These are phyloP conservation scores for Fraxinus platypoda DNA, from an alignment of 305 asterid genomes.

Conservation along the genomic window DNA sequence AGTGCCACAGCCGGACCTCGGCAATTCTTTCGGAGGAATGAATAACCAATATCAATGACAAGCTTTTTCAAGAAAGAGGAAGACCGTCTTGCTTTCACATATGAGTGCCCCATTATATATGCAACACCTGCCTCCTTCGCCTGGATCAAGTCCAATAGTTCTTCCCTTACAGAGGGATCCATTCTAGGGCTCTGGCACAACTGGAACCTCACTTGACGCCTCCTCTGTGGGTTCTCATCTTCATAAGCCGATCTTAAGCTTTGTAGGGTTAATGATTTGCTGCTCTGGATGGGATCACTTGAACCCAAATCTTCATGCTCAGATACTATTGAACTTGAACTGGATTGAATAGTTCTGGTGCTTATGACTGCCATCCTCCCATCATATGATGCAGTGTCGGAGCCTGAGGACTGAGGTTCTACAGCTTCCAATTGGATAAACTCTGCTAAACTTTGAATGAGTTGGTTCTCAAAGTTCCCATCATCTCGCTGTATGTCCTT, in stretches of 20 bases:
- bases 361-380: slow-evolving; percentile 97
- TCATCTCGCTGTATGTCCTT: slow-evolving; percentile 89
- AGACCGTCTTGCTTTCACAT: slow-evolving; percentile 78
- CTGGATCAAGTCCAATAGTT: slow-evolving; percentile 73
- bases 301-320: slow-evolving; percentile 43
- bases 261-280: slow-evolving; percentile 70
- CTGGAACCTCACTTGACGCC: slow-evolving; percentile 71
- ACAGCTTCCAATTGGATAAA: slow-evolving; percentile 94
- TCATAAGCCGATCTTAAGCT: slow-evolving; percentile 73
- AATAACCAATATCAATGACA: slow-evolving; percentile 80
- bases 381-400: slow-evolving; percentile 69
- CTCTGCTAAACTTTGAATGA: slow-evolving; percentile 89
- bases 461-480: slow-evolving; percentile 71
- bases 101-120: slow-evolving; percentile 91
- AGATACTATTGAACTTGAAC: slow-evolving; percentile 46
- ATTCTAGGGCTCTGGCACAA: slow-evolving; percentile 59
- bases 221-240: slow-evolving; percentile 79
- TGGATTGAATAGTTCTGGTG: slow-evolving; percentile 44
- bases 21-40: slow-evolving; percentile 89
- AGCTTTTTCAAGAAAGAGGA: slow-evolving; percentile 70
- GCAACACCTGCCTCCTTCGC: slow-evolving; percentile 97
- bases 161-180: slow-evolving; percentile 72
- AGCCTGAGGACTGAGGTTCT: slow-evolving; percentile 67
- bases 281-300: slow-evolving; percentile 52
- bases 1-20: slow-evolving; percentile 91